Percentiles rank a stretch among this genome's conserved stretches.
Conservation (phyloP, 768 basidiomycete species). For the Phaeolepiota aurea region DNA sequence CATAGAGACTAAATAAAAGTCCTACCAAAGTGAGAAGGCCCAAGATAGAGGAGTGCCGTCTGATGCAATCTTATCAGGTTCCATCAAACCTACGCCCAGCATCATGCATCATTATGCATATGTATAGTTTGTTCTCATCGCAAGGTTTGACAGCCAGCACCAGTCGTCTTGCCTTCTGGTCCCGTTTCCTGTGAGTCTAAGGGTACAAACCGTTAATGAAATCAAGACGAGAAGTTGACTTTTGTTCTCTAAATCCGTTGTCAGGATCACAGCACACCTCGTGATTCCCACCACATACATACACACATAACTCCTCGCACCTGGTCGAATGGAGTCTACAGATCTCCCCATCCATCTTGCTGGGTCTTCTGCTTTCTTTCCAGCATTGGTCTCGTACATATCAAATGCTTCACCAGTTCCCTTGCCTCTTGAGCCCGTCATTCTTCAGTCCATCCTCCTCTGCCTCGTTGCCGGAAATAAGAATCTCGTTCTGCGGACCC, state of each 20-base stretch:
- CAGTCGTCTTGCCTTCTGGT: too few species aligned
- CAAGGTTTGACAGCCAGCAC: too few species aligned
- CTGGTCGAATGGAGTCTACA: constrained; percentile 5
- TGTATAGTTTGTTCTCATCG: too few species aligned
- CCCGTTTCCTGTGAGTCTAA: too few species aligned
- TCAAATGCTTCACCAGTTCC: constrained; percentile 27
- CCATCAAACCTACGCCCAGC: too few species aligned
- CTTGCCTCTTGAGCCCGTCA: constrained; percentile 51
- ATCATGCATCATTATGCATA: too few species aligned
- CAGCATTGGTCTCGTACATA: constrained; percentile 38
- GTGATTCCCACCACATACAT: too few species aligned
- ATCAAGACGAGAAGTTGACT: too few species aligned
- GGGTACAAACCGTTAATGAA: not conserved
- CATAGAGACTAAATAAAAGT: constrained; percentile 16
- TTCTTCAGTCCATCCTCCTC: constrained; percentile 59
- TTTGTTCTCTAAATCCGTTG: too few species aligned
- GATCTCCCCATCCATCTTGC: constrained; percentile 22
- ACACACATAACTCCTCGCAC: too few species aligned
- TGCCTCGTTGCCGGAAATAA: constrained; percentile 56
- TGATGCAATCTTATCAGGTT: not conserved
- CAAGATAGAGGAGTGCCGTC: constrained; percentile 4
- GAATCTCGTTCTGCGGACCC: constrained; percentile 56
- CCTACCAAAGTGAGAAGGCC: constrained; percentile 3
- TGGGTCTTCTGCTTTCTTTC: constrained; percentile 41
- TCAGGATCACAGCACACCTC: too few species aligned